Conservation (phyloP, 208 protist species). For the Trypanosoma platydactyli region DNA sequence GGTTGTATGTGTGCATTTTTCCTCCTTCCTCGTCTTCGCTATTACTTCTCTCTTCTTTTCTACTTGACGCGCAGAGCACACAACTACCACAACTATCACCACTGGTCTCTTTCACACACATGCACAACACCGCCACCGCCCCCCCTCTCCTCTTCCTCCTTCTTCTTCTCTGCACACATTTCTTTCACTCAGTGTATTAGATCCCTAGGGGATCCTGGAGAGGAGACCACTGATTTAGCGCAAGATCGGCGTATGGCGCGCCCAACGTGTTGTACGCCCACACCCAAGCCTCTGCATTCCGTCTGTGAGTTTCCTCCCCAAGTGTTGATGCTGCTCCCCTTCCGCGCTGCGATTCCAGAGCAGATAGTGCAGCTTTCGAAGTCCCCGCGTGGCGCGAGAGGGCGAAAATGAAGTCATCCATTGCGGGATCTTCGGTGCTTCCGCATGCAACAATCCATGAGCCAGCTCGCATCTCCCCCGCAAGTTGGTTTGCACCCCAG, state of each 20-base stretch:
- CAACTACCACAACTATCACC: too few relatives aligned
- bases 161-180: neutral
- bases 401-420: slow-evolving; percentile 56
- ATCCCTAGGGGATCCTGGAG: slow-evolving; percentile 9
- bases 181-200: neutral
- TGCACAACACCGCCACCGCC: neutral
- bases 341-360: neutral
- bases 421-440: slow-evolving; percentile 28
- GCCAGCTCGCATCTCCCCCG: slow-evolving; percentile 67
- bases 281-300: slow-evolving; percentile 40
- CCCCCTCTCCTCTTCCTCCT: neutral
- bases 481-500: slow-evolving; percentile 73
- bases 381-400: slow-evolving; percentile 35
- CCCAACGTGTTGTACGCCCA: slow-evolving; percentile 59
- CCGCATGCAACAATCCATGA: slow-evolving; percentile 64
- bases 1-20: slow-evolving; percentile 10
- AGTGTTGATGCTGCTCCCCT: neutral
- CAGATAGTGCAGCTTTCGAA: slow-evolving; percentile 1
- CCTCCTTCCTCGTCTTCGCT: neutral
- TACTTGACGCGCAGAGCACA: too few relatives aligned
- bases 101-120: too few relatives aligned
- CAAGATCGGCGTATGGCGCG: slow-evolving; percentile 50
- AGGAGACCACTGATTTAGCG: slow-evolving; percentile 24
- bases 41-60: neutral
- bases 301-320: slow-evolving; percentile 3